Conservation (phyloP, 1,139 yeast species). For the Blastobotrys arbuscula region DNA sequence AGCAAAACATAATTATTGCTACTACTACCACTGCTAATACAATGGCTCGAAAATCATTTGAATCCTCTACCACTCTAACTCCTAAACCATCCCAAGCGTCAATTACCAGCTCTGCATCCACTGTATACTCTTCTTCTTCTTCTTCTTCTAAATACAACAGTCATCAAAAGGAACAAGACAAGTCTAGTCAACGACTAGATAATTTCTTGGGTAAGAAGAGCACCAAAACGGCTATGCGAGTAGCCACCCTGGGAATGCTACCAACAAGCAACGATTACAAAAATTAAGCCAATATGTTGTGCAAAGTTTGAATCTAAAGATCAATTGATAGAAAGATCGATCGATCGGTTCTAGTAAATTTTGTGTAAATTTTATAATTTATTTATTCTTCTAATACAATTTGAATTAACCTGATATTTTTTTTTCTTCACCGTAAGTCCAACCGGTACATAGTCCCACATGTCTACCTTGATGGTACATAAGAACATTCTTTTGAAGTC, state of each 20-base stretch:
- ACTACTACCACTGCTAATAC: neutral
- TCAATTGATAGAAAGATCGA: too few species aligned
- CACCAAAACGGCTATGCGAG: neutral
- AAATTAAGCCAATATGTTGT: too few species aligned
- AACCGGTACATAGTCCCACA: too few species aligned
- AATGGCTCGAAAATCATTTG: neutral
- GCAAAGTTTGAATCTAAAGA: too few species aligned
- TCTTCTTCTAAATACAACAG: neutral
- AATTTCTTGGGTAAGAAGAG: neutral
- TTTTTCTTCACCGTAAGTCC: too few species aligned
- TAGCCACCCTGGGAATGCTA: neutral
- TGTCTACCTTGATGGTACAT: too few species aligned
- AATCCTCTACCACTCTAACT: neutral
- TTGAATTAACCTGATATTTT: too few species aligned
- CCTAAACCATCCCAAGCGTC: neutral
- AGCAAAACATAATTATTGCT: neutral
- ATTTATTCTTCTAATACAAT: too few species aligned
- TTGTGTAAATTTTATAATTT: too few species aligned
- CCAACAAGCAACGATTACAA: neutral
- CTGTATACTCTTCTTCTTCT: neutral
- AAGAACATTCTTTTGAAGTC: too few species aligned
- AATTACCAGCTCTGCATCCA: neutral
- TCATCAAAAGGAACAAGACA: neutral
- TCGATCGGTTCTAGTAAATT: too few species aligned
- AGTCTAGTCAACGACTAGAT: neutral